phyloP scores from a whole-genome alignment of 2,329 filamentous ascomycete species.

The Fusarium subtropicale region DNA sequence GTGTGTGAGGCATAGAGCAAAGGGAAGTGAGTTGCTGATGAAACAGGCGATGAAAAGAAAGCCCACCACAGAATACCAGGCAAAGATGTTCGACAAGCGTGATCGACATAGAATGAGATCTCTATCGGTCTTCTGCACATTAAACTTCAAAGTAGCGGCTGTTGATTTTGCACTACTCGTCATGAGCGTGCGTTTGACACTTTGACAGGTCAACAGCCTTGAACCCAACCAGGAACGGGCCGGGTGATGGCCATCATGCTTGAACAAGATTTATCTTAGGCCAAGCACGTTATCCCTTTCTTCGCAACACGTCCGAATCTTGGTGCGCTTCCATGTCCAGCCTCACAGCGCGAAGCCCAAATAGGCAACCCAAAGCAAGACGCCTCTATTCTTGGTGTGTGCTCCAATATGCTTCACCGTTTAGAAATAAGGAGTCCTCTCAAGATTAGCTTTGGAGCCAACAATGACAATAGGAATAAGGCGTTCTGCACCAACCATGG shows the following conservation, averaged over 20 bases:
- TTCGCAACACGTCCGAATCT: neutral
- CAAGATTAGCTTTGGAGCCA: slow-evolving; percentile 15
- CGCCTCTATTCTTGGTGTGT: slow-evolving; percentile 8
- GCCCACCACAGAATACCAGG: neutral
- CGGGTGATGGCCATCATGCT: slow-evolving; percentile 13
- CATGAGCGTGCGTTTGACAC: slow-evolving; percentile 13
- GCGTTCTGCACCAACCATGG: slow-evolving; percentile 37
- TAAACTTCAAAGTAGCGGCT: slow-evolving; percentile 12
- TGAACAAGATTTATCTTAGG: neutral
- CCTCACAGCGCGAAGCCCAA: slow-evolving; percentile 4
- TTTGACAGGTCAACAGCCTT: slow-evolving; percentile 29
- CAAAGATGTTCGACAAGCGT: neutral
- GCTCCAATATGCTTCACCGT: slow-evolving; percentile 36
- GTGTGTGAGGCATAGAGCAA: neutral
- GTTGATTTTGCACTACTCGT: neutral
- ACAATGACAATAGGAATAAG: slow-evolving; percentile 38
- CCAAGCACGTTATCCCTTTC: neutral
- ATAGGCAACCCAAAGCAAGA: slow-evolving; percentile 34
- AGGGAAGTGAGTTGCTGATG: neutral
- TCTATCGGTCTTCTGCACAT: neutral
- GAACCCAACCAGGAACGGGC: slow-evolving; percentile 31
- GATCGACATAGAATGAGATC: neutral
- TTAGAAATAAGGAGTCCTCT: slow-evolving; percentile 8
- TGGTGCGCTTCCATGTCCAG: slow-evolving; percentile 4
- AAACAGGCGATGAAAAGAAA: neutral